These are phyloP conservation scores for Pyrenophora seminiperda DNA, from an alignment of 2,329 filamentous ascomycete species.

Conservation along the genomic window DNA sequence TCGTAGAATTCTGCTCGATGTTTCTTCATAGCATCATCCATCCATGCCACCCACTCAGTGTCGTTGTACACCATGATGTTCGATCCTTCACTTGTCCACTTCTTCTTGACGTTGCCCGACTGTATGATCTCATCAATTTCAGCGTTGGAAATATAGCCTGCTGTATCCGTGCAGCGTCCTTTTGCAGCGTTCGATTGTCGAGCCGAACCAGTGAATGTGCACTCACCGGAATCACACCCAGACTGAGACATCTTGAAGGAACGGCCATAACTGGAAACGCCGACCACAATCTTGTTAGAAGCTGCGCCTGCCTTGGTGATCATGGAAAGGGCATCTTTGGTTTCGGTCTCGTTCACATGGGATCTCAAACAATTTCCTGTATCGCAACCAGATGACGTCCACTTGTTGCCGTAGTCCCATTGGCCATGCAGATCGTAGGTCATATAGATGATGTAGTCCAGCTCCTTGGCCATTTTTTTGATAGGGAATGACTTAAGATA, in stretches of 20 bases:
- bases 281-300: slow-evolving; percentile 40
- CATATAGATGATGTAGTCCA: slow-evolving; percentile 44
- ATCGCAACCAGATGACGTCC: slow-evolving; percentile 35
- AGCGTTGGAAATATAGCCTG: slow-evolving; percentile 49
- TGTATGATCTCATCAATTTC: slow-evolving; percentile 42
- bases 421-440: slow-evolving; percentile 50
- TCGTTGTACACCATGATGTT: slow-evolving; percentile 26
- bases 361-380: slow-evolving; percentile 38
- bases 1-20: slow-evolving; percentile 23
- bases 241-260: slow-evolving; percentile 42
- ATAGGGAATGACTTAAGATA: slow-evolving; percentile 36
- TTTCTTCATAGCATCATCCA: slow-evolving; percentile 29
- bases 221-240: background rate
- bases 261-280: slow-evolving; percentile 44
- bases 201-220: background rate
- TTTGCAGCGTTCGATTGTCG: slow-evolving; percentile 31
- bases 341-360: slow-evolving; percentile 50
- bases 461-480: slow-evolving; percentile 20
- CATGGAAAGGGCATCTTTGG: slow-evolving; percentile 42
- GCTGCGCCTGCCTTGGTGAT: slow-evolving; percentile 45
- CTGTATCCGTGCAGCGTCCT: slow-evolving; percentile 47
- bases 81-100: background rate
- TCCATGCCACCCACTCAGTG: slow-evolving; percentile 30
- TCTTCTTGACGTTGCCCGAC: slow-evolving; percentile 4
- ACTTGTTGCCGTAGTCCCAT: slow-evolving; percentile 48